Evolutionary conservation across 2,329 filamentous ascomycete species (phyloP), one percentile per base, ranked within the genome.

Genomic region (Ophiostoma ulmi): DNA sequence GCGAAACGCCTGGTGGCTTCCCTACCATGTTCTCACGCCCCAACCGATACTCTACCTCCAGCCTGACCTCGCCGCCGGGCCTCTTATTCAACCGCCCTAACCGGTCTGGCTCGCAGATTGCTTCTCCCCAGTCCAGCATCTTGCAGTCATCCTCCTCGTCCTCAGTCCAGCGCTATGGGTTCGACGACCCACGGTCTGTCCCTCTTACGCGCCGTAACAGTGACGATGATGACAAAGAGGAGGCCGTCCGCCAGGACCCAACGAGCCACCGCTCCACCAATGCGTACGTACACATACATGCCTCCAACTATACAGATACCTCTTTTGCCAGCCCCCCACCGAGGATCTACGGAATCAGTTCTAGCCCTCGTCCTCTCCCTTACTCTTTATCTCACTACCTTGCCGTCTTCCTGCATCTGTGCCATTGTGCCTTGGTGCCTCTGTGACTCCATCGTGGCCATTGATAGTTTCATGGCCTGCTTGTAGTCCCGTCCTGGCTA

Each of bases 151-250:
- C 66, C 11, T 26, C 65, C 39, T 17, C 68, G 13, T 41, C 68
- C 5, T 38, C 48, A 1, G 36, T 41, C 8, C 73, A 73, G 65
- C 83, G 85, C 70, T 88, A 87, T 72, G 83, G 84, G 64, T 86
- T 85, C 75, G 85, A 90, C 75, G 87, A 90, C 72, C 85, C 93
- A 14, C 91, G 93, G 75, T 97, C 94, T 36, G 90, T 97, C 68
- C 93, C 94, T 66, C 89, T 87, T 39, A 95, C 94, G 73, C 88
- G 94, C 74, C 91, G 94, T 74, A 96, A 97, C 78, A 98, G 94
- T 70, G 91, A 97, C 78, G 91, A 94, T 75, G 91, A 94, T 75
- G 92, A 97, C 76, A 93, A 94, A 77, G 91, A 93, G 77, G 88
- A 90, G 75, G 87, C 90, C 73, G 87, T 91, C 76, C 84, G 88